Evolutionary conservation across 352 stramenopile species (phyloP), one percentile per base, ranked within the genome.

Genomic region (Thraustochytrium striatum): DNA sequence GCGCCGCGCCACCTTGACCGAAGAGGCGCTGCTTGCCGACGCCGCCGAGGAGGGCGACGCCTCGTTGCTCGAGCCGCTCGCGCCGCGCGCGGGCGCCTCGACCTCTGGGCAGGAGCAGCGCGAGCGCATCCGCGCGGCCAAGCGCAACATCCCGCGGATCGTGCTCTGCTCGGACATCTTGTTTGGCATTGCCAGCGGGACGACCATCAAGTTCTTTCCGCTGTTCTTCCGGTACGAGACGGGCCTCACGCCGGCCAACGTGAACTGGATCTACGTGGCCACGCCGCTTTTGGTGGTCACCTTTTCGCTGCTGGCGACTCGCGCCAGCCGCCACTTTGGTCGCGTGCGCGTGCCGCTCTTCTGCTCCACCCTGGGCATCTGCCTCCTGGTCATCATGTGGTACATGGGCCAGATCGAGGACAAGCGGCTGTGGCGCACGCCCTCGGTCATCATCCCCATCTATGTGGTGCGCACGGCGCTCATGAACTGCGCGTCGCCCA

Each of bases 201-300:
- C 88, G 84, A 89, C 86, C 11, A 82, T 89, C 36, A 89, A 89
- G 65, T 90, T 87, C 78, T 90, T 90, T 69, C 86, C 87, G 11
- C 68, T 90, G 19, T 90, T 89, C 69, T 89, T 90, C 79, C 88
- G 88, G 57, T 82, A 89, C 36, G 83, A 87, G 30, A 61, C 83
- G 28, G 82, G 81, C 25, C 81, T 90, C 72, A 82, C 82, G 33
- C 86, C 86, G 8, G 81, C 81, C 13, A 68, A 86, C 69, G 85
- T 90, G 3, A 85, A 88, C 59, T 36, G 81, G 21, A 83, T 90
- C 33, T 90, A 87, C 69, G 62, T 85, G 19, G 59, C 83, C 0
- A 81, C 85, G 3, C 84, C 86, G 0, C 30, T 90, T 28, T 47
- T 68, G 13, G 87, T 89, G 81, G 81, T 82, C 28, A 13, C 78